Evolutionary conservation across 2,329 filamentous ascomycete genomes (phyloP), one percentile per base, ranked within the genome.

Genomic region (Fusarium citri): DNA sequence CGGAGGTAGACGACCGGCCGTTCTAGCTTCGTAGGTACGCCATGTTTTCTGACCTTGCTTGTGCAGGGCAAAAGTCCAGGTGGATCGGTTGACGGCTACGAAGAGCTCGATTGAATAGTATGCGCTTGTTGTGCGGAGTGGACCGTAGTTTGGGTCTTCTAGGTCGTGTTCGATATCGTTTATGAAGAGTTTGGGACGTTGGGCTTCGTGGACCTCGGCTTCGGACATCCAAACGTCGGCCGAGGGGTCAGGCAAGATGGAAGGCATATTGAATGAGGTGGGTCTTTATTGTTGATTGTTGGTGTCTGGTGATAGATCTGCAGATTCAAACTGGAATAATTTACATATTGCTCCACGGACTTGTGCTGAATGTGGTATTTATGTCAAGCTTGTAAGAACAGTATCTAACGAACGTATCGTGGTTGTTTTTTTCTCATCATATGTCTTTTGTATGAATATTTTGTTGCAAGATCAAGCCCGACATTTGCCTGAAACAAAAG

Each of bases 41-140:
- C 34, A 37, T 0, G 6, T 12, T 2, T 37, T n/a, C 1, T 12
- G 10, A 0, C 10, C 34, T 5, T 37, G 1, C 3, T n/a, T 37
- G 10, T 37, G 18, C 3, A 37, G 34, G 3, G 10, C 10, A 12
- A 37, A 12, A 1, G 3, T n/a, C 3, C 3, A 37, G 34, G 34
- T 37, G 18, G 34, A 37, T 0, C 6, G 34, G 34, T 37, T 37
- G 10, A 37, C 10, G 3, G 18, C 34, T 4, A 37, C 18, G 34
- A 12, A 37, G 34, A 37, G 34, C 6, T 37, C 34, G 10, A 37
- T 37, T 11, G 9, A 11, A 1, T 12, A n/a, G 18, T 37, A 37
- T 2, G 18, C 4, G 34, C 10, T n/a, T 37, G 10, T 37, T 5
- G 34, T 37, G 9, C 18, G 34, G 2, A 37, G 34, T 0, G 34